These are phyloP conservation scores for Fraxinus sp. DNA, from an alignment of 305 asterid species.

Conservation along the genomic window DNA sequence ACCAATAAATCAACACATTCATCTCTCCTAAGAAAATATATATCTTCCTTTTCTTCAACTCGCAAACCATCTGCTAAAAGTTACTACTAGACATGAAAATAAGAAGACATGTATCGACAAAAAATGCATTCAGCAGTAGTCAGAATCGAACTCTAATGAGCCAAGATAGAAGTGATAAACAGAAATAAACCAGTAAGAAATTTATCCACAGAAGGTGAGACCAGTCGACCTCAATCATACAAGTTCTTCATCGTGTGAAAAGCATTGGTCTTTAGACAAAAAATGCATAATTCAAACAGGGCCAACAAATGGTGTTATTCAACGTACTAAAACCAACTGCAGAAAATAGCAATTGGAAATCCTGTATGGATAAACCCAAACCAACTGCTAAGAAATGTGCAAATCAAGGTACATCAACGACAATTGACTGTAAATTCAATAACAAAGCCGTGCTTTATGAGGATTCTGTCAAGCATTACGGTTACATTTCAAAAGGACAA, in stretches of 20 bases:
- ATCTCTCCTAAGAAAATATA: background rate
- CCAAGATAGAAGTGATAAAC: background rate
- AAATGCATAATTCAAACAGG: constrained; percentile 1
- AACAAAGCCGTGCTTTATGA: constrained; percentile 16
- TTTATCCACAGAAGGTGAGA: background rate
- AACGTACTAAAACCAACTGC: constrained; percentile 19
- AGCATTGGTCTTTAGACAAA: background rate
- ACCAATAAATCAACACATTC: background rate
- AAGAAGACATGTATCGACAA: background rate
- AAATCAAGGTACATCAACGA: constrained; percentile 20
- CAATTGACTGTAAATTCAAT: constrained; percentile 21
- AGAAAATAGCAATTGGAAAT: constrained; percentile 14
- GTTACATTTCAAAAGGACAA: constrained; percentile 21
- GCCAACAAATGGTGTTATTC: constrained; percentile 17
- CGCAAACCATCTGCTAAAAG: background rate
- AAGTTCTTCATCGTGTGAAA: background rate
- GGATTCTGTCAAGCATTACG: constrained; percentile 7
- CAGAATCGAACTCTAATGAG: background rate
- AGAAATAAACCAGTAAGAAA: background rate
- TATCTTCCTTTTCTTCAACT: background rate
- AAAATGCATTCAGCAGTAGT: background rate
- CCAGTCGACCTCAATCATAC: background rate
- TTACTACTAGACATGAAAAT: background rate
- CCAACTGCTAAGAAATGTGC: constrained; percentile 19
- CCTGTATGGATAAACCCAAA: constrained; percentile 20